These are phyloP conservation scores for Pythium rhizo-oryzae DNA, from an alignment of 352 stramenopile species.

Conservation along the genomic window DNA sequence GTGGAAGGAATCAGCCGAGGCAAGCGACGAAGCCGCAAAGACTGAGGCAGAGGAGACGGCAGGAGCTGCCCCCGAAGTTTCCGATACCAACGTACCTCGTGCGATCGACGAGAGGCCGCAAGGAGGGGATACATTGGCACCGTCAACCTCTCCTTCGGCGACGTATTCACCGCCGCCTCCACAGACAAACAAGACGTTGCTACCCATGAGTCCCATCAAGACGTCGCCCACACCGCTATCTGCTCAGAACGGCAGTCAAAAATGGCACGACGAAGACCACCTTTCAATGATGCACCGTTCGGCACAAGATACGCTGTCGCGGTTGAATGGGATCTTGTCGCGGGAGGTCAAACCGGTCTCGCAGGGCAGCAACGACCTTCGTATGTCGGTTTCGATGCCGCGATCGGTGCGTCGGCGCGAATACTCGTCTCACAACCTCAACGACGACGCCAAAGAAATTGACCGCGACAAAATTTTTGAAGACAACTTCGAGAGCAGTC, in stretches of 20 bases:
- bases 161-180: constrained; percentile 1
- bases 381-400: constrained; percentile 69
- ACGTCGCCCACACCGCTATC: constrained; percentile 15
- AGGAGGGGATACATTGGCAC: not conserved
- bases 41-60: constrained; percentile 5
- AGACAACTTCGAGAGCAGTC: constrained; percentile 29
- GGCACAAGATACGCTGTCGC: constrained; percentile 64
- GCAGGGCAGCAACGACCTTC: constrained; percentile 12
- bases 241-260: constrained; percentile 19
- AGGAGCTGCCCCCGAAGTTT: constrained; percentile 10
- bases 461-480: constrained; percentile 75
- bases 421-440: constrained; percentile 45
- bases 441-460: constrained; percentile 45
- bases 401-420: constrained; percentile 57
- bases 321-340: constrained; percentile 60
- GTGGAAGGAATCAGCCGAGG: constrained; percentile 62
- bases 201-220: constrained; percentile 57
- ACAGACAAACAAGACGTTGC: constrained; percentile 12
- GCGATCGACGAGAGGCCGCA: not conserved
- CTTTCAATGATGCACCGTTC: constrained; percentile 59
- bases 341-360: constrained; percentile 24
- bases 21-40: constrained; percentile 27
- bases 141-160: not conserved
- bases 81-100: not conserved
- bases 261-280: constrained; percentile 54